Evolutionary conservation across 495 filamentous ascomycete species (phyloP).

Genomic region (Rusavskia elegans): DNA sequence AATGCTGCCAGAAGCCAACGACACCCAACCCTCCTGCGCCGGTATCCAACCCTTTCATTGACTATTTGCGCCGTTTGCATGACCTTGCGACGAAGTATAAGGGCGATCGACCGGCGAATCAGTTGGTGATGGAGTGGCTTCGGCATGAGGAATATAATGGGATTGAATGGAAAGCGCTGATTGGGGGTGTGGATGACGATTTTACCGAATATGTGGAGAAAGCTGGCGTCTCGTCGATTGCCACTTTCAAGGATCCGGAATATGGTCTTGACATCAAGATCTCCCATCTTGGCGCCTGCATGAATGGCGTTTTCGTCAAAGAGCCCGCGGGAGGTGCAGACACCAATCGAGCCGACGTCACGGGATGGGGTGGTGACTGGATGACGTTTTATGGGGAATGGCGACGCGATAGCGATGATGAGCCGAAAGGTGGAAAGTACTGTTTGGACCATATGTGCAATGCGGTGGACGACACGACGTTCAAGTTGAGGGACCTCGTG

Average conservation of each 20-base stretch:
- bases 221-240: not conserved
- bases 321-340: not conserved
- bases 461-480: constrained; percentile 1
- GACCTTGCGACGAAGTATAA: not conserved
- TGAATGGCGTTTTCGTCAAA: not conserved
- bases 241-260: not conserved
- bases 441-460: not conserved
- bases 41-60: not conserved
- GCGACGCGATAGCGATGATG: not conserved
- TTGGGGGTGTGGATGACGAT: not conserved
- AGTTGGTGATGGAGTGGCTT: constrained; percentile 1
- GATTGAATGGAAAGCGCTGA: not conserved
- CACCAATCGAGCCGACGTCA: not conserved
- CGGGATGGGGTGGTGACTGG: constrained; percentile 2
- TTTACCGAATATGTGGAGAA: not conserved
- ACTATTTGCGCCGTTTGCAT: not conserved
- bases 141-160: not conserved
- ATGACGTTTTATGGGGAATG: constrained; percentile 1
- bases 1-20: not conserved
- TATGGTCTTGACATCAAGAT: not conserved
- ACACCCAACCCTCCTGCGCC: not conserved
- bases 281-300: constrained; percentile 2
- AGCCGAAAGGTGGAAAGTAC: not conserved
- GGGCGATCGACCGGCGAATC: not conserved
- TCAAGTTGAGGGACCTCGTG: constrained; percentile 10